Evolutionary conservation across 108 stramenopile species (phyloP).

Genomic region (Nannochloropsis salina): DNA sequence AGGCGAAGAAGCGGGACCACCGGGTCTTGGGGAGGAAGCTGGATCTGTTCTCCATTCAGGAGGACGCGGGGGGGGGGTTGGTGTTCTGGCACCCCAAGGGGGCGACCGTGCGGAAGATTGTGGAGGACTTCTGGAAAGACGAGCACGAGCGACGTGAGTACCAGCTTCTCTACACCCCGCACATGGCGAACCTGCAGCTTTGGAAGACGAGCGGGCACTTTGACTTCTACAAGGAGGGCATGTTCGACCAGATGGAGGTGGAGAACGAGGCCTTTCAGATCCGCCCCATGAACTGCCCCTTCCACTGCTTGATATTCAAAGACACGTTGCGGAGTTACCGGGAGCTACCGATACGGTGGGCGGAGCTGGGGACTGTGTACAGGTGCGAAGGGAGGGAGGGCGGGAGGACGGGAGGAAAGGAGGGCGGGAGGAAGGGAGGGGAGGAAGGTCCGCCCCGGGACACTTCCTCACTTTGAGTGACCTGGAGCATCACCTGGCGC

Average conservation of each 20-base stretch:
- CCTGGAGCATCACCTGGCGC: background rate
- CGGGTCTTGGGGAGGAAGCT: conserved; percentile 87
- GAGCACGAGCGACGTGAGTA: conserved; percentile 71
- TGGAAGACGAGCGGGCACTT: conserved; percentile 98
- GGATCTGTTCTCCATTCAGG: conserved; percentile 88
- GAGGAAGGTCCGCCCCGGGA: background rate
- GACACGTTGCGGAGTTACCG: conserved; percentile 83
- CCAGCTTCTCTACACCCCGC: conserved; percentile 92
- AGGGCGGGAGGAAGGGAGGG: conserved; percentile 24
- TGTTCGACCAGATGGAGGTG: conserved; percentile 98
- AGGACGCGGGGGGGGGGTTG: conserved; percentile 65
- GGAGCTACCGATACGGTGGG: conserved; percentile 91
- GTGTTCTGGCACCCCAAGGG: conserved; percentile 93
- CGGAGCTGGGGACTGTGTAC: conserved; percentile 92
- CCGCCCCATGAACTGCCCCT: conserved; percentile 99
- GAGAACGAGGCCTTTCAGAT: conserved; percentile 90
- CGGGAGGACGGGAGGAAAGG: background rate
- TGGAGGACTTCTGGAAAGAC: conserved; percentile 92
- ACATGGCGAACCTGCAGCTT: conserved; percentile 89
- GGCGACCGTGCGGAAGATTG: conserved; percentile 68
- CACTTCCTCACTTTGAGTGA: background rate
- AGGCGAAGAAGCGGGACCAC: conserved; percentile 95
- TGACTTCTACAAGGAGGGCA: conserved; percentile 91
- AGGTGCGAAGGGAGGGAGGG: conserved; percentile 44
- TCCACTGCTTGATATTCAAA: conserved; percentile 92